Percentiles rank a stretch among this genome's conserved stretches.
phyloP scores from a whole-genome alignment of 2,329 filamentous ascomycete species.

The Bipolaris sorokiniana region DNA sequence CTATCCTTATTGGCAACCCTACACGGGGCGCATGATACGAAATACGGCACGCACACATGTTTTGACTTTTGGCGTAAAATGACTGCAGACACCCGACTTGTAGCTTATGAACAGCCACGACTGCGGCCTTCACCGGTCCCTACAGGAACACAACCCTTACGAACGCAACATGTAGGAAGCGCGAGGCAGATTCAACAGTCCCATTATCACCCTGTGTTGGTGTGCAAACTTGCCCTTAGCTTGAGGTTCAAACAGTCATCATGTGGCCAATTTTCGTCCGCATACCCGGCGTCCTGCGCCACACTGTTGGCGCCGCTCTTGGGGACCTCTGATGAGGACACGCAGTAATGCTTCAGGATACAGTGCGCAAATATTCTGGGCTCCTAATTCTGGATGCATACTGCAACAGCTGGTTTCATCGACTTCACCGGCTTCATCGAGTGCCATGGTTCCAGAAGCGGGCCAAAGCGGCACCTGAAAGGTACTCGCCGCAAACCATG shows the following conservation, averaged over 20 bases:
- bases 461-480: neutral
- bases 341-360: slow-evolving; percentile 7
- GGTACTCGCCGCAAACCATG: slow-evolving; percentile 1
- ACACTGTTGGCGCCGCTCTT: slow-evolving; percentile 18
- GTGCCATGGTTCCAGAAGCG: neutral
- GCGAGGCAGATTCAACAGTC: slow-evolving; percentile 14
- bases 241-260: slow-evolving; percentile 21
- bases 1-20: neutral
- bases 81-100: neutral
- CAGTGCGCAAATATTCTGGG: neutral
- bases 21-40: neutral
- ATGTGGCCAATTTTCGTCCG: slow-evolving; percentile 26
- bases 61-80: slow-evolving; percentile 1
- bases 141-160: neutral
- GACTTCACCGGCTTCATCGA: neutral
- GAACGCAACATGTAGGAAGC: slow-evolving; percentile 3
- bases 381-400: neutral
- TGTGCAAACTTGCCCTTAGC: slow-evolving; percentile 10
- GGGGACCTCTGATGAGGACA: slow-evolving; percentile 1
- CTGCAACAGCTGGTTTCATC: too few relatives aligned
- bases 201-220: neutral
- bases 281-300: slow-evolving; percentile 24
- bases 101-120: slow-evolving; percentile 5
- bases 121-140: slow-evolving; percentile 18
- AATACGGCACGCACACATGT: neutral